phyloP scores from a whole-genome alignment of 768 basidiomycete species.

The Macrocybe gigantea region DNA sequence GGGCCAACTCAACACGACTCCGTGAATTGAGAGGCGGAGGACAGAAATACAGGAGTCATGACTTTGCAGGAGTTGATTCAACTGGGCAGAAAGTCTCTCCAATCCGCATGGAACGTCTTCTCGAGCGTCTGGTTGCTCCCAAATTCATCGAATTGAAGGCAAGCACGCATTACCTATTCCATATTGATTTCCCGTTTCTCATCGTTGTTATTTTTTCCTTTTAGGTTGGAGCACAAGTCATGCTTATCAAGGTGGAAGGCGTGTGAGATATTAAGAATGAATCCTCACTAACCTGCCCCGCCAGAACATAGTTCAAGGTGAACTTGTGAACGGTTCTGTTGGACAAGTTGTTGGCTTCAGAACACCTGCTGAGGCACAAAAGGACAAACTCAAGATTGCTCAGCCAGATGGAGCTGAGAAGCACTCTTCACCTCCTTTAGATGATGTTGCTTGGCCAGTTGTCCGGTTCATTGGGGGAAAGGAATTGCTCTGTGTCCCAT shows the following conservation, averaged over 20 bases:
- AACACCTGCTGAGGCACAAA: constrained; percentile 35
- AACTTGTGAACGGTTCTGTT: constrained; percentile 66
- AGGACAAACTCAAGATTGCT: constrained; percentile 29
- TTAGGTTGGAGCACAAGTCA: constrained; percentile 80
- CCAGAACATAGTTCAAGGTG: constrained; percentile 65
- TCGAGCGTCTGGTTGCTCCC: constrained; percentile 60
- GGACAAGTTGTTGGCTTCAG: constrained; percentile 48
- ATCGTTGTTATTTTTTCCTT: neutral
- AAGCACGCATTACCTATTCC: neutral
- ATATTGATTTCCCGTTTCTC: neutral
- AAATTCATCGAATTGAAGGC: constrained; percentile 44
- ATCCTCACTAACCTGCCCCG: neutral
- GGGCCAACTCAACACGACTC: constrained; percentile 54
- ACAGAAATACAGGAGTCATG: constrained; percentile 36
- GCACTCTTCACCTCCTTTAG: constrained; percentile 8
- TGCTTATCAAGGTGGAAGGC: constrained; percentile 61
- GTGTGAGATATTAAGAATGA: neutral
- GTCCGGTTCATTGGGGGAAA: constrained; percentile 50
- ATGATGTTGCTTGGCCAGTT: constrained; percentile 45
- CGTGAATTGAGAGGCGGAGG: constrained; percentile 30
- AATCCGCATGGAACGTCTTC: constrained; percentile 34
- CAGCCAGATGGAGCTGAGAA: constrained; percentile 24
- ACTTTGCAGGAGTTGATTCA: constrained; percentile 41
- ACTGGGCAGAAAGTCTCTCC: constrained; percentile 27
- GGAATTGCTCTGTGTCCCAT: constrained; percentile 42